Base-by-base conservation (phyloP, 2,329 filamentous ascomycete species). In the Saccharata proteae region DNA sequence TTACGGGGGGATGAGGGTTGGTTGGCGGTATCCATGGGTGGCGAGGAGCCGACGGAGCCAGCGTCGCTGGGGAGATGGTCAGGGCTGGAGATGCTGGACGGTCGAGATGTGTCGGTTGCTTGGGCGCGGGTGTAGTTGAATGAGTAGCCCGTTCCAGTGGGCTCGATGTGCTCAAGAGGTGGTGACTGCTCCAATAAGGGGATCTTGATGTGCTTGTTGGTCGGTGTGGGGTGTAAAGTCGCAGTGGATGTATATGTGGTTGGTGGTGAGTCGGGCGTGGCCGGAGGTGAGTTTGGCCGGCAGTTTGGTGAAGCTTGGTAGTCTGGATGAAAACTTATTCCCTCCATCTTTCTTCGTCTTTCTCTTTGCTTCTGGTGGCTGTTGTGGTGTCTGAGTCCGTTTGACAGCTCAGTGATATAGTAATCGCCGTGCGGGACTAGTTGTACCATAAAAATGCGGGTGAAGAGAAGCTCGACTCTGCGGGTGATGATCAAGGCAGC, bases 41-140 rank as follows among this genome's bases (percentile, higher is more conserved):
- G 17, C 26, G 34, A 11, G 27, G 35, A 45, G 45, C 29, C 47
- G 45, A 54, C 52, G 20, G 48, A 52, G n/a, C 46, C 43, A 36
- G 48, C 45, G n/a, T 43, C 41, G 15, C 44, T 51, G 36, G 50
- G 46, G 19, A 47, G 43, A 35, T 43, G 44, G 13, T 43, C 46
- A 35, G 36, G 51, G 42, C 43, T 58, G 31, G 52, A 57, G 32
- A 36, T 46, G 38, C 42, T 61, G 34, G 45, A 62, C 26, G 44
- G 55, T 39, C 43, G 52, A 40, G 45, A 59, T 32, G 42, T 57
- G 37, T 28, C 44, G 45, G 46, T 44, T 34, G 52, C 51, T 30
- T 49, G 50, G 9, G 50, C 48, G 10, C 51, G 48, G 14, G 48
- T 52, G 41, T 55, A 58, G 19, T 44, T 44, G 42, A 57, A 57